Evolutionary conservation across 2,329 filamentous ascomycete species (phyloP).

Genomic region (Aureobasidium sp.): DNA sequence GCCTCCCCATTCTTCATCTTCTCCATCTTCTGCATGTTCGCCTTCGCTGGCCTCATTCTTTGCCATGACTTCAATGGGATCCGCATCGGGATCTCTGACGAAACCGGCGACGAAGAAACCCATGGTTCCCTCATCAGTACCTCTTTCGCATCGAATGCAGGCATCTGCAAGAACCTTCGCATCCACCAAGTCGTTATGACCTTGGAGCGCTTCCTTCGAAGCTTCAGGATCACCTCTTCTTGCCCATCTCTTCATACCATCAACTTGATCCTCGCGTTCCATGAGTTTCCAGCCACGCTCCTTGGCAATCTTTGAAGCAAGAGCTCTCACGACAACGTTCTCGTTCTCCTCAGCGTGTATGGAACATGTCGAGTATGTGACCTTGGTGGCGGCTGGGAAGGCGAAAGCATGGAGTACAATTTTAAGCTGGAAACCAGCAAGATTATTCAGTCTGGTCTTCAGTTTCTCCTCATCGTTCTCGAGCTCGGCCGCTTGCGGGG

Average conservation of each 20-base stretch:
- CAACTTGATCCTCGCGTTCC: conserved; percentile 60
- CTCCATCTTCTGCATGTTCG: conserved; percentile 1
- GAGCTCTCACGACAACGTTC: conserved; percentile 63
- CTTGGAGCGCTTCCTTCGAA: conserved; percentile 26
- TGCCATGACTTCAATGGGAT: background rate
- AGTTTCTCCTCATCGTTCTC: conserved; percentile 45
- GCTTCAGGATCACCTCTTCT: conserved; percentile 35
- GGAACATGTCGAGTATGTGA: conserved; percentile 94
- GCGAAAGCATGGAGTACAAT: conserved; percentile 76
- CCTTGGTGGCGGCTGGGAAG: conserved; percentile 64
- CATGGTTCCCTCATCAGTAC: conserved; percentile 56
- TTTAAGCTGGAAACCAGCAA: conserved; percentile 73
- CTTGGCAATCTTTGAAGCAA: conserved; percentile 58
- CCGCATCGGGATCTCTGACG: conserved; percentile 44
- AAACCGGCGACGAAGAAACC: conserved; percentile 95
- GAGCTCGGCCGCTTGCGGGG: conserved; percentile 20
- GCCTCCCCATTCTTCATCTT: conserved; percentile 35
- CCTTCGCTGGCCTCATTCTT: background rate
- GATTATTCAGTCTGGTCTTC: conserved; percentile 56
- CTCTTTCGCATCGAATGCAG: conserved; percentile 20
- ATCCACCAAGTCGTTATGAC: conserved; percentile 24
- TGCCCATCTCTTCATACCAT: conserved; percentile 69
- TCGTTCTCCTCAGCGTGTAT: conserved; percentile 85
- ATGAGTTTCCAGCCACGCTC: conserved; percentile 70
- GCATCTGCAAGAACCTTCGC: conserved; percentile 17